These are phyloP conservation scores for Hsuehochloa calcarea DNA, from an alignment of 176 grass and related monocot genomes.

Conservation along the genomic window DNA sequence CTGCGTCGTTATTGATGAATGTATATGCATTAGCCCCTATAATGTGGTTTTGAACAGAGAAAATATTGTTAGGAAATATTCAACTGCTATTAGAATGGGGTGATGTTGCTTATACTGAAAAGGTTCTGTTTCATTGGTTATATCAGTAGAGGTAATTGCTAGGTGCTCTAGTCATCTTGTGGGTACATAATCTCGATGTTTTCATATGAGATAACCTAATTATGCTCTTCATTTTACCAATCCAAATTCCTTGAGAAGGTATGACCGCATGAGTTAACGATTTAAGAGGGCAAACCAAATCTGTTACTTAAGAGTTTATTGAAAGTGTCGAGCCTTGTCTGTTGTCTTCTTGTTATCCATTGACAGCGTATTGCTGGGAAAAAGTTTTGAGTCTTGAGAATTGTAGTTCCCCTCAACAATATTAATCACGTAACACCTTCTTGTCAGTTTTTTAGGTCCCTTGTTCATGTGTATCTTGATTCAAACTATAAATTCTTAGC, in stretches of 20 bases:
- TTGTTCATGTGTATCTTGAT: neutral
- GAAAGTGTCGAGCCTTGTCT: neutral
- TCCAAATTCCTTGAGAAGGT: neutral
- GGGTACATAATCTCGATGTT: neutral
- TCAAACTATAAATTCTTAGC: neutral
- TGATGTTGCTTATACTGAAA: neutral
- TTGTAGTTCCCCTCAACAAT: neutral
- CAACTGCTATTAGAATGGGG: neutral
- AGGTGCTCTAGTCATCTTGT: neutral
- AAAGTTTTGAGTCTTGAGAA: neutral
- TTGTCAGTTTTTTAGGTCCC: neutral
- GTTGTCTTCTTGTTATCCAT: neutral
- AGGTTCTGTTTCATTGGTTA: neutral
- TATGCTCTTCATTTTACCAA: slow-evolving; percentile 11
- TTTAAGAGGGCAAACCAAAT: neutral
- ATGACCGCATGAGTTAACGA: neutral
- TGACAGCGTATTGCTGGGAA: neutral
- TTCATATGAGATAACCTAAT: neutral
- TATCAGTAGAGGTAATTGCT: slow-evolving; percentile 1
- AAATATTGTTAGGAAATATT: slow-evolving; percentile 6
- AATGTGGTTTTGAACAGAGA: neutral
- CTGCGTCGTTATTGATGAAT: neutral
- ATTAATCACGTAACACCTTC: slow-evolving; percentile 3
- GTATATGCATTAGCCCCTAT: slow-evolving; percentile 6
- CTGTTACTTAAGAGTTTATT: neutral